Base-by-base conservation (phyloP, 345 rosid genomes). In the Firmiana major region DNA sequence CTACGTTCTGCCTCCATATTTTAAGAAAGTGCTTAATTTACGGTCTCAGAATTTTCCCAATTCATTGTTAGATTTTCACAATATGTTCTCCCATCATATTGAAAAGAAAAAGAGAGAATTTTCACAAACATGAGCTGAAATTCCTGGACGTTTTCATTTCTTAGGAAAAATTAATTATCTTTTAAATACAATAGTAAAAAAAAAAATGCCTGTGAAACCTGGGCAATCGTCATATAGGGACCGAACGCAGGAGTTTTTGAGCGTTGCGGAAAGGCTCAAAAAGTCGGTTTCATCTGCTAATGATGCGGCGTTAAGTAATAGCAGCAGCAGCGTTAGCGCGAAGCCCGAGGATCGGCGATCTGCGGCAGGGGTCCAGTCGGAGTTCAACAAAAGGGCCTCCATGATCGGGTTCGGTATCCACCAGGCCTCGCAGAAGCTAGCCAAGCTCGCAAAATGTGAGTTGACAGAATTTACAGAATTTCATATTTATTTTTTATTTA, bases 371-470 rank as follows among this genome's bases (percentile, higher is more conserved):
- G 81, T 83, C 42, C 92, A 90, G 46, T 88, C 94, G 24, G 97
- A 92, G 76, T 92, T 92, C 78, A 87, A 75, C 69, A 85, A 67
- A 72, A 87, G 91, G 73, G 97, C 94, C 36, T 80, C 88, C 26
- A 86, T 82, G 75, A 85, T 85, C 65, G 88, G 93, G 80, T 76
- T 74, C 31, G 92, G 91, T 58, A 90, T 90, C 58, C 88, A 89
- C 75, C 97, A 92, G 77, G 88, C 97, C 31, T 92, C 97, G 13
- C 93, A 89, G 84, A 92, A 90, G 84, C 90, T 92, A 7, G 80
- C 93, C 9, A 92, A 90, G 86, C 91, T 92, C 4, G 91, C 97
- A 3, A 88, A 90, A 83, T 82, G 97, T 92, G 82, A 82, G 94
- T 76, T 65, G 19, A 5, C 58, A 15, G 13, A 12, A 38, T 71